Evolutionary conservation across 495 filamentous ascomycete genomes (phyloP), one percentile per base, ranked within the genome.

Genomic region (Aspergillus cavernicola): DNA sequence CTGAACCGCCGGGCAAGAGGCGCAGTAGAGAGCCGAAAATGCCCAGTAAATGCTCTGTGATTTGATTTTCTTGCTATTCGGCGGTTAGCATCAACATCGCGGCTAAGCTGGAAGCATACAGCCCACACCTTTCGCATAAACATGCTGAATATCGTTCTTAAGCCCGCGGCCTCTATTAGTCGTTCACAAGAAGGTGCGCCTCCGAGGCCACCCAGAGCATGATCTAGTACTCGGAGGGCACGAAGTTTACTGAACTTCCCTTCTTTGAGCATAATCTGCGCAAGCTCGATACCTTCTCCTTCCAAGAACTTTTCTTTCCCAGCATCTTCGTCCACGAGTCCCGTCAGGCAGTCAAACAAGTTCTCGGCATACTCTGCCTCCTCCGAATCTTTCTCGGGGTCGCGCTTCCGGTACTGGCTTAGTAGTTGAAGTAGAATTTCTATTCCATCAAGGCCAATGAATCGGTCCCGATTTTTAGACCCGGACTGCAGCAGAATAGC

Each of bases 331-430:
- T 95, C 87, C 0, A 88, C 88, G 2, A 95, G 66, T 61, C 88
- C 92, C 7, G 86, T 87, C 22, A 96, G 61, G 26, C 83, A 79
- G 61, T 93, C 90, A 61, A 97, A 99, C 23, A 96, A 49, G 55
- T 97, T 96, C 66, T 96, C 90, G 43, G 93, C 85, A 65, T 87
- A 96, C 68, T 97, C 95, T 66, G 96, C 90, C 61, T 97, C 95
- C 41, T 92, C 85, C 7, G 87, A 87, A 28, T 90, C 89, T 62
- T 89, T 93, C 20, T 77, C 77, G 0, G 95, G 95, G 60, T 99
- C 93, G 24, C 84, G 81, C 69, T 88, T 89, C 16, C 95, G 85
- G 70, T 97, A 99, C n/a, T 87, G 71, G 32, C 89, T 86, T 16
- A 96, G 81, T 0, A 95, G 74, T 62, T 95, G 90, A 12, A 97